Conservation (phyloP, 2,329 filamentous ascomycete genomes). For the Aspergillus transmontanensis region DNA sequence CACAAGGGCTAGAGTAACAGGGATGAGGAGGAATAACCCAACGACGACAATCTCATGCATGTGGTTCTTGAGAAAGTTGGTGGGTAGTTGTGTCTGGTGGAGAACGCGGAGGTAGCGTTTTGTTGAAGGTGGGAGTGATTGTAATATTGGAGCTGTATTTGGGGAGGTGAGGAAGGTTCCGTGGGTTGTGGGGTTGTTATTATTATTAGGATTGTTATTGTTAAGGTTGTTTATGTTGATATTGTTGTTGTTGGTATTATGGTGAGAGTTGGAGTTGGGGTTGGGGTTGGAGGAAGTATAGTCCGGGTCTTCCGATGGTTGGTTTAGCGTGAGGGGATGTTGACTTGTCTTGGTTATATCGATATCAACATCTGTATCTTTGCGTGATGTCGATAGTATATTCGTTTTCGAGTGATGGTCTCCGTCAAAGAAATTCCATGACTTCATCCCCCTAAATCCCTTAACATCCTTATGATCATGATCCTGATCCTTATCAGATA, state of each 20-base stretch:
- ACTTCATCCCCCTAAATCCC: too few species aligned
- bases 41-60: slow-evolving; percentile 8
- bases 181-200: background rate
- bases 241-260: background rate
- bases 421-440: too few species aligned
- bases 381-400: too few species aligned
- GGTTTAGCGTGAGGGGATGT: too few species aligned
- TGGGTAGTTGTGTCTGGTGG: background rate
- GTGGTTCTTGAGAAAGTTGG: slow-evolving; percentile 4
- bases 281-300: too few species aligned
- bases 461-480: too few species aligned
- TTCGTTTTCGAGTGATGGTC: too few species aligned
- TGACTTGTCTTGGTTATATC: too few species aligned
- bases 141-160: background rate
- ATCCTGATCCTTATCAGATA: too few species aligned
- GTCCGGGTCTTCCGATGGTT: too few species aligned
- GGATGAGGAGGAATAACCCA: slow-evolving; percentile 13
- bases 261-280: too few species aligned
- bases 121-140: background rate
- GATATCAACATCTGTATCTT: too few species aligned
- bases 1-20: slow-evolving; percentile 12
- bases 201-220: background rate
- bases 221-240: background rate
- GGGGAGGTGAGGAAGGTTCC: background rate
- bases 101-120: slow-evolving; percentile 6